Conservation (phyloP, 2,329 filamentous ascomycete species). For the Cryphonectria japonica region DNA sequence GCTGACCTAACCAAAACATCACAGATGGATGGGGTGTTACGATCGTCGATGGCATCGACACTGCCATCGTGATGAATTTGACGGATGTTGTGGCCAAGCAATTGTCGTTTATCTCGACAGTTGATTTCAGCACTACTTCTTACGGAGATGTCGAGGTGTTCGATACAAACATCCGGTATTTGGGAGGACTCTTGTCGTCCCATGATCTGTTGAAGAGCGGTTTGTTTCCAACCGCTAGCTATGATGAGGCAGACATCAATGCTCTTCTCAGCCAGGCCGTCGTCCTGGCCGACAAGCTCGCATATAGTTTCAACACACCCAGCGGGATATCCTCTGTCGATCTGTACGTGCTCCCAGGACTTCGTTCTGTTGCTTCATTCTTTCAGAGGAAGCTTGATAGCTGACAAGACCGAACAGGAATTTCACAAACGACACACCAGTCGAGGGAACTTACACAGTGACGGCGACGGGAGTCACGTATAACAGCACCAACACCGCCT, state of each 20-base stretch:
- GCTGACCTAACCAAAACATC: neutral
- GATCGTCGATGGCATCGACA: constrained; percentile 22
- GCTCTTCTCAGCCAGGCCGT: constrained; percentile 16
- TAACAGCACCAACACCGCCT: constrained; percentile 24
- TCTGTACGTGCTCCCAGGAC: neutral
- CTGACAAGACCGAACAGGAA: neutral
- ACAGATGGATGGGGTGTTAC: constrained; percentile 22
- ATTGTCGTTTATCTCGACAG: constrained; percentile 14
- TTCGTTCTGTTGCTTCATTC: neutral
- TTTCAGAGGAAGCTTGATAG: neutral
- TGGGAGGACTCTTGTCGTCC: constrained; percentile 18
- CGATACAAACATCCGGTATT: constrained; percentile 22
- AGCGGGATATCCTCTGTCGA: constrained; percentile 15
- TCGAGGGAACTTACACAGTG: constrained; percentile 22
- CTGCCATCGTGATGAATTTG: constrained; percentile 21
- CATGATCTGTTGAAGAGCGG: constrained; percentile 20
- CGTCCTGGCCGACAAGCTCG: constrained; percentile 17
- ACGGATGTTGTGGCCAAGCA: constrained; percentile 21
- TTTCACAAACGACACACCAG: constrained; percentile 14
- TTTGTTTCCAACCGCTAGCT: constrained; percentile 9
- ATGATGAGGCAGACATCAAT: constrained; percentile 15
- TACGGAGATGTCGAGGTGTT: constrained; percentile 18
- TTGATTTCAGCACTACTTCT: constrained; percentile 18
- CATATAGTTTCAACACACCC: constrained; percentile 21
- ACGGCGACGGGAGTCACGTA: constrained; percentile 20